phyloP scores from a whole-genome alignment of 2,329 filamentous ascomycete species.

The Pseudopyricularia javanii region DNA sequence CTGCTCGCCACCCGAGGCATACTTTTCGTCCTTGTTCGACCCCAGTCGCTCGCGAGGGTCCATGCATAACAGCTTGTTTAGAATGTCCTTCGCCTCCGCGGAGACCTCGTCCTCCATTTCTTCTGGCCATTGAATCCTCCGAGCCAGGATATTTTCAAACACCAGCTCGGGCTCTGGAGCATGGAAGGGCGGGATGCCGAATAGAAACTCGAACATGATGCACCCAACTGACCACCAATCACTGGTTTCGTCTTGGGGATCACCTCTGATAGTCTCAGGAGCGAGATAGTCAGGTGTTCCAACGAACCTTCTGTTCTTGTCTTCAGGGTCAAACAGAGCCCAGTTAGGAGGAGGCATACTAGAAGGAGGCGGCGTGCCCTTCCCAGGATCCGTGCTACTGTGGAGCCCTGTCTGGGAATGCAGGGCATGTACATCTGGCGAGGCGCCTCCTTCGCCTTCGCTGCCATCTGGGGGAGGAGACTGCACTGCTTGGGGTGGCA shows the following conservation, averaged over 20 bases:
- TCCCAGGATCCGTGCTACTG: constrained; percentile 28
- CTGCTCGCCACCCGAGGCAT: constrained; percentile 72
- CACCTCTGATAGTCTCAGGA: constrained; percentile 89
- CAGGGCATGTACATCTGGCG: constrained; percentile 64
- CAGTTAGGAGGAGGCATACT: constrained; percentile 78
- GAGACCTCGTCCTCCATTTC: constrained; percentile 70
- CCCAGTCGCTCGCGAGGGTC: constrained; percentile 75
- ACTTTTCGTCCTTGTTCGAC: constrained; percentile 75
- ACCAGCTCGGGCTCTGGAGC: constrained; percentile 82
- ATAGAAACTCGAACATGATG: constrained; percentile 93
- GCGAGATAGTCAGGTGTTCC: constrained; percentile 95
- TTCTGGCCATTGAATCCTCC: constrained; percentile 86
- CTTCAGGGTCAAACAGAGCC: constrained; percentile 91
- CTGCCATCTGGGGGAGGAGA: constrained; percentile 55
- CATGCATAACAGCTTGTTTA: constrained; percentile 81
- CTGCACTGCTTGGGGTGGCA: constrained; percentile 28
- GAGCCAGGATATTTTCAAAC: constrained; percentile 88
- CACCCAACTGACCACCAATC: constrained; percentile 99
- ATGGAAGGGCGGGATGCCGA: constrained; percentile 88
- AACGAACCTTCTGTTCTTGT: constrained; percentile 85
- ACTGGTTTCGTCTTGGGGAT: constrained; percentile 92
- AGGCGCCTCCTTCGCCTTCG: constrained; percentile 54
- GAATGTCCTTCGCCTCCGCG: constrained; percentile 80
- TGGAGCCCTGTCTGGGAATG: constrained; percentile 24
- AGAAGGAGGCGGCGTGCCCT: constrained; percentile 48